These are phyloP conservation scores for Alternaria consortialis DNA, from an alignment of 2,329 filamentous ascomycete genomes.

Conservation along the genomic window DNA sequence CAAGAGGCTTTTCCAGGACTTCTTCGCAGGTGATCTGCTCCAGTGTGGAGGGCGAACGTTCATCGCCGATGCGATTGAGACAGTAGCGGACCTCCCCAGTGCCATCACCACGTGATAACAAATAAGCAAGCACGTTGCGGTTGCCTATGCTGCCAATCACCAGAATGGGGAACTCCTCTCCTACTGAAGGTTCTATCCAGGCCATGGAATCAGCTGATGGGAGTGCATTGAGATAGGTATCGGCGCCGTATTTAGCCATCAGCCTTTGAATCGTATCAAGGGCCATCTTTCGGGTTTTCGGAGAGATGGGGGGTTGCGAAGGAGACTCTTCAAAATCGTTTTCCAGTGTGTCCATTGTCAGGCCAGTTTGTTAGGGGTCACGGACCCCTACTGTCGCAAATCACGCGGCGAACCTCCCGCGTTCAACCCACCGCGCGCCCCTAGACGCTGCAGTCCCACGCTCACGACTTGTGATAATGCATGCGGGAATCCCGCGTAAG, in stretches of 20 bases:
- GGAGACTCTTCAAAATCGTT: neutral
- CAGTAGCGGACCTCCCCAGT: conserved; percentile 16
- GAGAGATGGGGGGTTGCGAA: neutral
- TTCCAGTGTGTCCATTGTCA: neutral
- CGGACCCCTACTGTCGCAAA: neutral
- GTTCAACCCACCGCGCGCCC: conserved; percentile 1
- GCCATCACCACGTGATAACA: conserved; percentile 11
- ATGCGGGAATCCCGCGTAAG: neutral
- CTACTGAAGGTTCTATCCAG: conserved; percentile 9
- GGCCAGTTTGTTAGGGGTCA: conserved; percentile 2
- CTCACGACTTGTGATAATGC: neutral
- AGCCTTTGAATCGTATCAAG: conserved; percentile 6
- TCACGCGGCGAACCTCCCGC: conserved; percentile 3
- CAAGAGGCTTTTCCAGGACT: conserved; percentile 9
- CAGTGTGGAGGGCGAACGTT: neutral
- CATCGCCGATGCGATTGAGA: neutral
- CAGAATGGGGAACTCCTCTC: conserved; percentile 1
- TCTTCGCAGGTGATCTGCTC: conserved; percentile 8
- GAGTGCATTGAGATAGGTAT: conserved; percentile 9
- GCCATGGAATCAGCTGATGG: conserved; percentile 13
- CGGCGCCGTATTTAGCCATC: conserved; percentile 11
- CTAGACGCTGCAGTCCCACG: neutral
- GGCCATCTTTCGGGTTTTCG: conserved; percentile 6
- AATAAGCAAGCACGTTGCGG: conserved; percentile 16
- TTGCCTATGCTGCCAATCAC: conserved; percentile 7